Evolutionary conservation across 768 basidiomycete species (phyloP).

Genomic region (Pleurotus sapidus): DNA sequence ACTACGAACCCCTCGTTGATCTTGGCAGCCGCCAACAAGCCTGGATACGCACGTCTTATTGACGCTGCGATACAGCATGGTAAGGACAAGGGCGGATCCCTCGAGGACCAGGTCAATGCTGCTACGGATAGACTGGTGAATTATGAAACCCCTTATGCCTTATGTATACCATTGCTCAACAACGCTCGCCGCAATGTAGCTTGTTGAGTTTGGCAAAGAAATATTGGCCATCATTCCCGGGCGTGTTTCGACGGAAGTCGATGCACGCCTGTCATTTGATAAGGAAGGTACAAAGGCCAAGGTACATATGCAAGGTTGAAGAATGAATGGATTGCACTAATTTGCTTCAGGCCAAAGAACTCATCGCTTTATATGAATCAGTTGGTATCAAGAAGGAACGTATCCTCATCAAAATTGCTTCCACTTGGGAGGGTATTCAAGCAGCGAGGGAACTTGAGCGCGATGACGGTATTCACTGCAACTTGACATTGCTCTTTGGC

Average conservation of each 20-base stretch:
- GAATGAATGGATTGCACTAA: slow-evolving; percentile 26
- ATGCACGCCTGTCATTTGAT: slow-evolving; percentile 96
- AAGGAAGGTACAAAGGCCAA: slow-evolving; percentile 90
- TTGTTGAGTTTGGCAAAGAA: slow-evolving; percentile 97
- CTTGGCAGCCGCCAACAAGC: slow-evolving; percentile 88
- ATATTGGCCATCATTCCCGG: slow-evolving; percentile 96
- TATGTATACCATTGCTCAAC: background rate
- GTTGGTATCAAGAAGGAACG: slow-evolving; percentile 92
- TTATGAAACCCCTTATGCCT: slow-evolving; percentile 14
- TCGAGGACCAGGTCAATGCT: slow-evolving; percentile 72
- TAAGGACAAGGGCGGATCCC: slow-evolving; percentile 76
- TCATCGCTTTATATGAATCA: slow-evolving; percentile 94
- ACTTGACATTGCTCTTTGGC: slow-evolving; percentile 97
- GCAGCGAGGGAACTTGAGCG: slow-evolving; percentile 94
- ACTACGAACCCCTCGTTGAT: slow-evolving; percentile 98
- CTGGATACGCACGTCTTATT: slow-evolving; percentile 80
- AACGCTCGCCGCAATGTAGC: slow-evolving; percentile 41
- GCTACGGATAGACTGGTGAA: slow-evolving; percentile 89
- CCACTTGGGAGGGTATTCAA: slow-evolving; percentile 99
- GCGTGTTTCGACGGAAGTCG: slow-evolving; percentile 98
- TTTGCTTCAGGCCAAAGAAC: slow-evolving; percentile 60
- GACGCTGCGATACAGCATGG: slow-evolving; percentile 70
- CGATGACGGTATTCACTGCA: slow-evolving; percentile 95
- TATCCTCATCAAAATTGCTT: slow-evolving; percentile 98
- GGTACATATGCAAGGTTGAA: slow-evolving; percentile 58